phyloP scores from a whole-genome alignment of 768 basidiomycete species.

The Calocybe cyanea region DNA sequence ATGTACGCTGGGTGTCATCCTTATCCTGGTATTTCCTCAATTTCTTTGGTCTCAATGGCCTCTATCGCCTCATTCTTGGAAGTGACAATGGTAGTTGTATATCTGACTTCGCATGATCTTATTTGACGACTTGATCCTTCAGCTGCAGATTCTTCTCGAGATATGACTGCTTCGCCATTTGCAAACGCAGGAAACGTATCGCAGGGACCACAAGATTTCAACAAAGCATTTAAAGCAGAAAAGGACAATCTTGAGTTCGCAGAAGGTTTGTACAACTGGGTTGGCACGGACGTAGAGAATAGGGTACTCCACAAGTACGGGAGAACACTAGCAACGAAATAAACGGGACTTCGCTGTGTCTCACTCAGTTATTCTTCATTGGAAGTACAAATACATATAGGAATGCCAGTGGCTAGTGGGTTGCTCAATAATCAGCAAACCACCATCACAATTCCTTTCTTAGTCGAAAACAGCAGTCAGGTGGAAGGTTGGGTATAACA shows the following conservation, averaged over 20 bases:
- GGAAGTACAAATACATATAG: too few species aligned
- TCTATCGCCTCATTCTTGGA: slow-evolving; percentile 92
- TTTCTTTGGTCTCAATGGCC: slow-evolving; percentile 94
- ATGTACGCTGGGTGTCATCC: slow-evolving; percentile 98
- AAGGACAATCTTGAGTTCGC: slow-evolving; percentile 90
- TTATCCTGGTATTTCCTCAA: slow-evolving; percentile 99
- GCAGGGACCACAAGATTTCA: slow-evolving; percentile 73
- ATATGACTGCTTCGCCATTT: slow-evolving; percentile 71
- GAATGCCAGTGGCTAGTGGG: too few species aligned
- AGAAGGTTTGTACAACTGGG: slow-evolving; percentile 82
- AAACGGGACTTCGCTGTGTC: too few species aligned
- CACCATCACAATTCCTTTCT: too few species aligned
- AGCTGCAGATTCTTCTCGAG: slow-evolving; percentile 80
- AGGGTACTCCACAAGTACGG: slow-evolving; percentile 78
- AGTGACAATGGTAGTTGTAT: slow-evolving; percentile 75
- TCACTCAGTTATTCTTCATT: too few species aligned
- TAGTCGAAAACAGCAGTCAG: too few species aligned
- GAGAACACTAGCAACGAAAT: slow-evolving; percentile 40
- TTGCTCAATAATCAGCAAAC: too few species aligned
- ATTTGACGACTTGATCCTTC: slow-evolving; percentile 13
- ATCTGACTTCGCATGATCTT: slow-evolving; percentile 1
- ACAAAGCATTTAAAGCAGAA: slow-evolving; percentile 88
- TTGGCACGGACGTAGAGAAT: slow-evolving; percentile 75
- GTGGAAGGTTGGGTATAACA: neutral
- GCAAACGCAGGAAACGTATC: slow-evolving; percentile 44